Evolutionary conservation across 257 asterid genomes (phyloP).

Genomic region (Salvia hispanica): DNA sequence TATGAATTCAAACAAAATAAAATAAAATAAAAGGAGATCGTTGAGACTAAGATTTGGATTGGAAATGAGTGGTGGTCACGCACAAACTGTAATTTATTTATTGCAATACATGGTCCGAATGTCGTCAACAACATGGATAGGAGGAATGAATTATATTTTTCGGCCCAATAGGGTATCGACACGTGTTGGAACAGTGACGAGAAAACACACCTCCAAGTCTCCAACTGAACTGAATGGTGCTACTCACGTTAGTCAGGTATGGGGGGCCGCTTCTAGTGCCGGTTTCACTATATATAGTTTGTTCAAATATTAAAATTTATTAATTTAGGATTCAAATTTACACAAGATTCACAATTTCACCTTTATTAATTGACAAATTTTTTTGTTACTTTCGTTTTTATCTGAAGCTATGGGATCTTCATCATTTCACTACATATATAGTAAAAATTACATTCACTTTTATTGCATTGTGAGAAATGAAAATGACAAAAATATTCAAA

Average conservation of each 20-base stretch:
- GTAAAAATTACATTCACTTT: too few relatives aligned
- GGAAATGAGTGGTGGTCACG: slow-evolving; percentile 30
- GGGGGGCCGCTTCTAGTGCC: slow-evolving; percentile 4
- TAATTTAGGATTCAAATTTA: too few relatives aligned
- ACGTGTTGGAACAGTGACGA: slow-evolving; percentile 4
- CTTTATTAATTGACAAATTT: too few relatives aligned
- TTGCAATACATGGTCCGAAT: slow-evolving; percentile 30
- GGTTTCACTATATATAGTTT: too few relatives aligned
- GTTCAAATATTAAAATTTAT: too few relatives aligned
- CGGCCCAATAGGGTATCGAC: slow-evolving; percentile 27
- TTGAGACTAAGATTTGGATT: slow-evolving; percentile 14
- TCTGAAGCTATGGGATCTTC: too few relatives aligned
- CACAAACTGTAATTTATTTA: slow-evolving; percentile 25
- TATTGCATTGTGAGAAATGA: too few relatives aligned
- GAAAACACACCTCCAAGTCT: neutral
- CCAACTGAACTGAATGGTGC: slow-evolving; percentile 28
- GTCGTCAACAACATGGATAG: slow-evolving; percentile 28
- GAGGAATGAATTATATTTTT: slow-evolving; percentile 17
- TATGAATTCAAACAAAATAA: neutral
- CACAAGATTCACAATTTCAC: too few relatives aligned
- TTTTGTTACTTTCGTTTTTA: too few relatives aligned
- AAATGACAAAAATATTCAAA: too few relatives aligned
- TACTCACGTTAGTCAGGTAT: slow-evolving; percentile 34
- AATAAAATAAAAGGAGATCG: neutral
- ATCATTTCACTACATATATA: too few relatives aligned